Evolutionary conservation across 129 eudicot species (phyloP).

Genomic region (Artemisia annua): DNA sequence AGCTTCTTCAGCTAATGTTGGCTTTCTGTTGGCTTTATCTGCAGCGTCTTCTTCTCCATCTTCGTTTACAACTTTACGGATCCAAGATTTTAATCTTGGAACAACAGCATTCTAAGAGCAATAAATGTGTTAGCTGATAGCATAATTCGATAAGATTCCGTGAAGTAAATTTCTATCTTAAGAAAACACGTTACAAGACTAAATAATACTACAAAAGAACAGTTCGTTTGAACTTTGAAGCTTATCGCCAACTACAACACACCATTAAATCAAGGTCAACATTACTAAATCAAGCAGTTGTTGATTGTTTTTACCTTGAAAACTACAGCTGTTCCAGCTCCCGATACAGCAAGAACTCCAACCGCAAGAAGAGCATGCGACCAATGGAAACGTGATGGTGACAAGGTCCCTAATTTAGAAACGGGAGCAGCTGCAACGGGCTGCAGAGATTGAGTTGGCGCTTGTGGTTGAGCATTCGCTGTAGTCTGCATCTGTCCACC

Average conservation of each 20-base stretch:
- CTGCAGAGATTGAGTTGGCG: constrained; percentile 56
- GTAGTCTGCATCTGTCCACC: constrained; percentile 63
- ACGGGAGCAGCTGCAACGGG: constrained; percentile 40
- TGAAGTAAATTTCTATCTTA: background rate
- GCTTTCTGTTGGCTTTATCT: constrained; percentile 41
- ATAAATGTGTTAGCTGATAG: background rate
- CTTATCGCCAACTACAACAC: background rate
- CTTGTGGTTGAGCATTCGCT: constrained; percentile 49
- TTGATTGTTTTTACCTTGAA: constrained; percentile 55
- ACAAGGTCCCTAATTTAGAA: constrained; percentile 51
- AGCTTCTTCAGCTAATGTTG: constrained; percentile 83
- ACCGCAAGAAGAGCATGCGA: constrained; percentile 80
- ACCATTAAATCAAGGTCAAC: background rate
- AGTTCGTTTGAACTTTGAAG: background rate
- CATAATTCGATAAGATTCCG: background rate
- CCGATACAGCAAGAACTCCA: constrained; percentile 76
- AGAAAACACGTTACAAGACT: too few species aligned
- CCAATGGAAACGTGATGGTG: constrained; percentile 65
- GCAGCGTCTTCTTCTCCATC: constrained; percentile 57
- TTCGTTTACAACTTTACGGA: constrained; percentile 70
- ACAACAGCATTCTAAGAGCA: constrained; percentile 60
- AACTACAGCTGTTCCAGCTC: constrained; percentile 89
- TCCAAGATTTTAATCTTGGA: constrained; percentile 94
- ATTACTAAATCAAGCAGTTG: background rate
- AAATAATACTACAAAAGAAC: too few species aligned